Conservation (phyloP, 768 basidiomycete species). For the Tricholoma hemisulphureum region DNA sequence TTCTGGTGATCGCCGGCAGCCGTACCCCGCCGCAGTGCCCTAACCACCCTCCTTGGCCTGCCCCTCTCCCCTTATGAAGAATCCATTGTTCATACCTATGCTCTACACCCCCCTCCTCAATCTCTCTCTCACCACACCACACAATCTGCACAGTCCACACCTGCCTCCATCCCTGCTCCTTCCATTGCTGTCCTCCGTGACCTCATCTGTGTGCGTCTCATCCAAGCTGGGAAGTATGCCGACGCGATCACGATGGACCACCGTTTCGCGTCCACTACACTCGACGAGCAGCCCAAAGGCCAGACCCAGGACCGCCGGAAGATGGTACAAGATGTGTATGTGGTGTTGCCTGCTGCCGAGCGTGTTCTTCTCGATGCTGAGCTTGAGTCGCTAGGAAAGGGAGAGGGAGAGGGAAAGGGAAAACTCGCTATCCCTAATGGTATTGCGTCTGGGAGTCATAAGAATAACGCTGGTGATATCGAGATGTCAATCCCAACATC, state of each 20-base stretch:
- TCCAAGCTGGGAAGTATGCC: constrained; percentile 66
- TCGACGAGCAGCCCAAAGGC: constrained; percentile 30
- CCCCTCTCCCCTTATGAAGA: constrained; percentile 70
- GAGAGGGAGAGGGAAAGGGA: constrained; percentile 5
- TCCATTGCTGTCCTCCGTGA: constrained; percentile 67
- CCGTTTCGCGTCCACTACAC: constrained; percentile 48
- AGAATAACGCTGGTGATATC: constrained; percentile 24
- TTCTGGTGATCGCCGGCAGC: constrained; percentile 35
- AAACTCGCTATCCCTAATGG: constrained; percentile 3
- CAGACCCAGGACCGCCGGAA: constrained; percentile 55
- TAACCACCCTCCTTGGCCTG: constrained; percentile 62
- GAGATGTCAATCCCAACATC: constrained; percentile 33
- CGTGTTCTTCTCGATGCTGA: constrained; percentile 61
- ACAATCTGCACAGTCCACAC: constrained; percentile 10
- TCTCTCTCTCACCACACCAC: neutral
- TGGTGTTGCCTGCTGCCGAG: constrained; percentile 61
- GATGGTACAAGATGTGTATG: constrained; percentile 70
- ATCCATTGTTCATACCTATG: constrained; percentile 52
- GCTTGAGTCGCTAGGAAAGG: constrained; percentile 35
- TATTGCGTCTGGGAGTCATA: constrained; percentile 5
- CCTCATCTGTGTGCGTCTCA: constrained; percentile 73
- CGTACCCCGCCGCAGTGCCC: constrained; percentile 52
- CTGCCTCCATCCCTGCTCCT: constrained; percentile 42
- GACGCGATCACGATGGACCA: constrained; percentile 79
- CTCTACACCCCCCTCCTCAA: constrained; percentile 44